Evolutionary conservation across 2,329 filamentous ascomycete genomes (phyloP).

Genomic region (Cladosporium sphaerospermum): DNA sequence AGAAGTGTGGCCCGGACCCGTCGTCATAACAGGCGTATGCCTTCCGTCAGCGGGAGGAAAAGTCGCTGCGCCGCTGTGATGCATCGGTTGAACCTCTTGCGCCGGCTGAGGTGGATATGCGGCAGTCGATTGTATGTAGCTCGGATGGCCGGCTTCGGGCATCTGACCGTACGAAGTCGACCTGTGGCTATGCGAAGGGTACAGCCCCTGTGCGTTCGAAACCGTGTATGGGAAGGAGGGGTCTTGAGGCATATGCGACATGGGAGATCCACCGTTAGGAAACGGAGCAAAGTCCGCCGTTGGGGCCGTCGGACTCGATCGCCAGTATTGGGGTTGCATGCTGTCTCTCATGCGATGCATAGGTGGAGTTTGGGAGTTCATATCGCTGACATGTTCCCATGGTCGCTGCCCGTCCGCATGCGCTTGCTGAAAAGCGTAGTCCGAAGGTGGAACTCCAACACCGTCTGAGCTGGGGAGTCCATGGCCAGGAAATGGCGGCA

Average conservation of each 20-base stretch:
- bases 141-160: not conserved
- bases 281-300: slow-evolving; percentile 10
- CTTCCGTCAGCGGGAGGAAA: not conserved
- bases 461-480: not conserved
- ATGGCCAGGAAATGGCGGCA: not conserved
- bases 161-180: not conserved
- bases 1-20: not conserved
- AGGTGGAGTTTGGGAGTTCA: not conserved
- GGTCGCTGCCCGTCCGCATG: slow-evolving; percentile 1
- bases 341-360: slow-evolving; percentile 5
- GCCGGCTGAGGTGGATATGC: slow-evolving; percentile 1
- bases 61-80: not conserved
- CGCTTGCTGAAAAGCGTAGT: slow-evolving; percentile 4
- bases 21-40: not conserved
- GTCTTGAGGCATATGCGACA: not conserved
- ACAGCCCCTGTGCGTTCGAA: not conserved
- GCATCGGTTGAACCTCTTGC: not conserved
- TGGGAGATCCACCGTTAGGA: not conserved
- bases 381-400: slow-evolving; percentile 1
- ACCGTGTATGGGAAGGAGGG: not conserved
- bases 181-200: not conserved
- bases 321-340: slow-evolving; percentile 10
- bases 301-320: slow-evolving; percentile 1
- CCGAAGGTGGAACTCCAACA: not conserved
- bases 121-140: not conserved